Conservation (phyloP, 1,284 basidiomycete genomes). For the Boletus sp. region DNA sequence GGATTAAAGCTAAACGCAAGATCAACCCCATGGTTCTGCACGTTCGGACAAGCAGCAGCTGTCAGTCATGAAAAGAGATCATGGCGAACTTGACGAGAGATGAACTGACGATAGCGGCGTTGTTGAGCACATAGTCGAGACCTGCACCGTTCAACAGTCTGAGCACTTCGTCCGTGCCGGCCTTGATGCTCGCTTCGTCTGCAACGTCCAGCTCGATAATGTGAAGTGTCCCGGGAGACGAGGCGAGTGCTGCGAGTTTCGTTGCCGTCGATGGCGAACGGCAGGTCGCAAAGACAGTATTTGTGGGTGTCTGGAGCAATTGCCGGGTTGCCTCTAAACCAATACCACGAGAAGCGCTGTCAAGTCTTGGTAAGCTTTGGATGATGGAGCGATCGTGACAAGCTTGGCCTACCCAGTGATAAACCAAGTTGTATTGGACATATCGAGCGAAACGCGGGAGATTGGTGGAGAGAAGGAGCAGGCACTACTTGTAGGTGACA, state of each 20-base stretch:
- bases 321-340: slow-evolving; percentile 39
- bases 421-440: too few species aligned
- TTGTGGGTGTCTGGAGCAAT: slow-evolving; percentile 31
- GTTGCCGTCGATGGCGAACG: slow-evolving; percentile 33
- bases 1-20: too few species aligned
- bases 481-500: too few species aligned
- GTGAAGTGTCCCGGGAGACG: slow-evolving; percentile 30
- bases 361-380: too few species aligned
- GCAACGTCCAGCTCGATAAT: slow-evolving; percentile 35
- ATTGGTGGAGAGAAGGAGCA: too few species aligned
- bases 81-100: too few species aligned
- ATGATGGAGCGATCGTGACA: too few species aligned
- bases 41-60: too few species aligned
- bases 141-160: slow-evolving; percentile 29
- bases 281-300: slow-evolving; percentile 40
- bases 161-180: slow-evolving; percentile 24
- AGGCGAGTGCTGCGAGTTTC: slow-evolving; percentile 27
- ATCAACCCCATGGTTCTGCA: too few species aligned
- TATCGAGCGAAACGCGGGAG: too few species aligned
- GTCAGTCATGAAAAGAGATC: too few species aligned
- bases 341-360: slow-evolving; percentile 36
- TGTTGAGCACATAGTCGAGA: slow-evolving; percentile 40
- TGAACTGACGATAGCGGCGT: slow-evolving; percentile 36
- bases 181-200: slow-evolving; percentile 29
- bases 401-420: too few species aligned